These are phyloP conservation scores for Dichotomocladium elegans DNA, from an alignment of 371 early-diverging fungal genomes.

Conservation along the genomic window DNA sequence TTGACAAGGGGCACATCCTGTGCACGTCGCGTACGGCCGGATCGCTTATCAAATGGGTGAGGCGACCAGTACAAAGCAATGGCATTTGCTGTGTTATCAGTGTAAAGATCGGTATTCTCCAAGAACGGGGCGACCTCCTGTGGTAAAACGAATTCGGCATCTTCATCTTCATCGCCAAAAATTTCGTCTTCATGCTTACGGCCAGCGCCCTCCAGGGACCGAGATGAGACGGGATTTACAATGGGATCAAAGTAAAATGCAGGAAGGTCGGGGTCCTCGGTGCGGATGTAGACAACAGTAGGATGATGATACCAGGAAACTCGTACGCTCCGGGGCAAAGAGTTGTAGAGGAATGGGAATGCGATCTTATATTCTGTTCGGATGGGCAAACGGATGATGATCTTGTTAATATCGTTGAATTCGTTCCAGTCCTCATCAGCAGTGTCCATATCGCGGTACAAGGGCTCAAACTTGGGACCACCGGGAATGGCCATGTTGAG, in stretches of 20 bases:
- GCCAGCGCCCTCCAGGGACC: conserved; percentile 55
- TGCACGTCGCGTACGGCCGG: conserved; percentile 91
- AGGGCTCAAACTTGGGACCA: conserved; percentile 97
- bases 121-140: conserved; percentile 82
- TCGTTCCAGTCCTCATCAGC: conserved; percentile 99
- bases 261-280: conserved; percentile 95
- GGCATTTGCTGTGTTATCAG: conserved; percentile 89
- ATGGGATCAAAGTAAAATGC: conserved; percentile 97
- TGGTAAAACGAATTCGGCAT: conserved; percentile 76
- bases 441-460: conserved; percentile 91
- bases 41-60: conserved; percentile 92
- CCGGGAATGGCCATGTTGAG: conserved; percentile 99
- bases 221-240: conserved; percentile 93
- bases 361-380: conserved; percentile 98
- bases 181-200: conserved; percentile 78
- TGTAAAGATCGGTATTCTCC: conserved; percentile 73
- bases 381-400: conserved; percentile 96
- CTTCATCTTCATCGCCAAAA: conserved; percentile 79
- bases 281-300: conserved; percentile 79
- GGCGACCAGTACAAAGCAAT: conserved; percentile 97
- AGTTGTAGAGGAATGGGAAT: conserved; percentile 97
- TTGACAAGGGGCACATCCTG: conserved; percentile 95
- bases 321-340: conserved; percentile 89
- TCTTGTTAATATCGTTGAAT: conserved; percentile 99
- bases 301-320: conserved; percentile 94